A percentile compares a stretch with the other conserved stretches of the same genome.
phyloP scores from a whole-genome alignment of 129 eudicot genomes.

The Daucus carota region DNA sequence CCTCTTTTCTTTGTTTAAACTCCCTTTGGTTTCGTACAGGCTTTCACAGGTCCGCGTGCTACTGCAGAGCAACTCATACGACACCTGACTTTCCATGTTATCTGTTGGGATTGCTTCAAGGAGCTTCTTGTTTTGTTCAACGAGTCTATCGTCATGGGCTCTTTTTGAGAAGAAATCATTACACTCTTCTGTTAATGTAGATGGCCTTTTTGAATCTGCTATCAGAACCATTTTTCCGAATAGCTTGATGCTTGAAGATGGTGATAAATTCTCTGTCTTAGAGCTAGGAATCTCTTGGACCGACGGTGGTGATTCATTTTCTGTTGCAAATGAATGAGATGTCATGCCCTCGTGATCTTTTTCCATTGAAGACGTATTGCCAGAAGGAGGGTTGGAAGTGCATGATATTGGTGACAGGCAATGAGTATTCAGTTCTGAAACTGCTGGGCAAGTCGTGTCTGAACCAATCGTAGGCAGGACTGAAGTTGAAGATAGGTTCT shows the following conservation, averaged over 20 bases:
- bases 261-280: conserved; percentile 13
- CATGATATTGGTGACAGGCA: conserved; percentile 50
- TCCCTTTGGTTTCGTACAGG: neutral
- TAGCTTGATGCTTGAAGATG: conserved; percentile 49
- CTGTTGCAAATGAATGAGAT: conserved; percentile 5
- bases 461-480: conserved; percentile 62
- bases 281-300: neutral
- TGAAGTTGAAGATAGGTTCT: conserved; percentile 71
- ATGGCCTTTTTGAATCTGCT: neutral
- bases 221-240: conserved; percentile 53
- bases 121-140: neutral
- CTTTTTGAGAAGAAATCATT: neutral
- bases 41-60: neutral
- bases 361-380: conserved; percentile 5
- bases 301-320: neutral
- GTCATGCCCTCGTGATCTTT: conserved; percentile 7
- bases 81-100: neutral
- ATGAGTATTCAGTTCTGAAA: conserved; percentile 33
- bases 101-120: neutral
- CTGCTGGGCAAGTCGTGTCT: conserved; percentile 30
- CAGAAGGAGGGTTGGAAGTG: conserved; percentile 20
- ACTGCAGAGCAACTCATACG: neutral
- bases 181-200: conserved; percentile 1
- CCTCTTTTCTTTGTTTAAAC: neutral
- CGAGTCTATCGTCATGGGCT: neutral